Percentiles rank a stretch among this genome's conserved stretches.
Evolutionary conservation across 2,329 filamentous ascomycete species (phyloP).

Genomic region (Corniculantispora saksenae): DNA sequence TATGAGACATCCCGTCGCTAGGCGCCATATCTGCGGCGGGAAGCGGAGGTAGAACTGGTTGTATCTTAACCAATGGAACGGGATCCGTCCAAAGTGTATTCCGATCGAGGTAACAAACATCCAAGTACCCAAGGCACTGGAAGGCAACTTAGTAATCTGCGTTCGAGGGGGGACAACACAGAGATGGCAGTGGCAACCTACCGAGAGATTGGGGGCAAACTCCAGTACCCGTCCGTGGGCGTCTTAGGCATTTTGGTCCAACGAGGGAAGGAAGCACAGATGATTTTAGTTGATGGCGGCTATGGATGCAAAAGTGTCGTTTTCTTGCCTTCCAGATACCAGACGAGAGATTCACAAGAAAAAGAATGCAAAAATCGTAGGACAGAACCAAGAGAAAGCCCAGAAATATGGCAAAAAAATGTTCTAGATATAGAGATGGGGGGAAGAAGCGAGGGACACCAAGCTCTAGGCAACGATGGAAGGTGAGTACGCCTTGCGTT

Average conservation of each 20-base stretch:
- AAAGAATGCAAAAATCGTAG: no score
- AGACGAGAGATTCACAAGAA: not conserved
- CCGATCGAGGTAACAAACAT: constrained; percentile 55
- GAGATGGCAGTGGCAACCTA: constrained; percentile 27
- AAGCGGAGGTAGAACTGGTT: constrained; percentile 50
- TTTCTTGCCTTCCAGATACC: not conserved
- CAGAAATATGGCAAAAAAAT: no score
- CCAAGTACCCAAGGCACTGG: constrained; percentile 5
- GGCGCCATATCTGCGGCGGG: constrained; percentile 46
- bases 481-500: no score
- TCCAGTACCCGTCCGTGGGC: constrained; percentile 38
- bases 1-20: constrained; percentile 44
- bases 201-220: constrained; percentile 43
- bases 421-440: no score
- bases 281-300: no score
- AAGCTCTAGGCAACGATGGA: no score
- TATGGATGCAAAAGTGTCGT: not conserved
- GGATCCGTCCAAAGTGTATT: constrained; percentile 57
- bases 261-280: not conserved
- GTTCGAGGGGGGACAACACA: not conserved
- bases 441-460: no score
- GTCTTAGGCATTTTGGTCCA: constrained; percentile 12
- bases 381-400: no score
- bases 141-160: constrained; percentile 15
- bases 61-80: constrained; percentile 53